Conservation (phyloP, 1,139 yeast species). For the Ashbya aceris region DNA sequence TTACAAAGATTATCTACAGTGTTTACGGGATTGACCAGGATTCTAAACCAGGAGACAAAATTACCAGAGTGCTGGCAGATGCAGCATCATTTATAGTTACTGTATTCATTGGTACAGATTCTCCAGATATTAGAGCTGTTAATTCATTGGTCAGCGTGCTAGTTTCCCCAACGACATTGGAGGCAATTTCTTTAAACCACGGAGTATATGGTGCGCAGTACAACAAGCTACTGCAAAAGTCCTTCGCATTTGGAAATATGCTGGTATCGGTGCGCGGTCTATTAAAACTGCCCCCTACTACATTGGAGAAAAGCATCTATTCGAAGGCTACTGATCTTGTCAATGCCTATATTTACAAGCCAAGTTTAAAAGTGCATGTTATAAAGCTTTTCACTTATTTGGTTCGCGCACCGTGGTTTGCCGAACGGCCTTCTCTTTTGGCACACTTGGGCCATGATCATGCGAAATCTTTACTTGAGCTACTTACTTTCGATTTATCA, state of each 20-base stretch:
- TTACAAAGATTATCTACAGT: conserved; percentile 45
- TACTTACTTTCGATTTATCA: conserved; percentile 52
- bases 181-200: conserved; percentile 6
- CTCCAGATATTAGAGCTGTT: conserved; percentile 46
- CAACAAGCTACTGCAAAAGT: conserved; percentile 27
- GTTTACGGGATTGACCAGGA: conserved; percentile 50
- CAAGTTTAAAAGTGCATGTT: conserved; percentile 41
- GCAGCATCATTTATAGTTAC: conserved; percentile 44
- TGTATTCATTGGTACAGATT: conserved; percentile 47
- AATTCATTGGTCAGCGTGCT: conserved; percentile 35
- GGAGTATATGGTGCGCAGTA: conserved; percentile 15
- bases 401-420: conserved; percentile 52
- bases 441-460: conserved; percentile 66
- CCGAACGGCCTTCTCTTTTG: conserved; percentile 62
- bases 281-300: conserved; percentile 44
- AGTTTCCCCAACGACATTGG: conserved; percentile 35
- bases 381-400: conserved; percentile 53
- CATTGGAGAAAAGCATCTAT: conserved; percentile 56
- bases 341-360: conserved; percentile 45
- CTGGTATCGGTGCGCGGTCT: conserved; percentile 49
- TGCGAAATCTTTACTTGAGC: conserved; percentile 50
- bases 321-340: conserved; percentile 49
- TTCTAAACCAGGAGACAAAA: conserved; percentile 34
- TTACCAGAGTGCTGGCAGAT: conserved; percentile 41
- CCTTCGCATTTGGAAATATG: conserved; percentile 35